These are phyloP conservation scores for Cryptomeria japonica DNA, from an alignment of 75 land plant species.

Conservation along the genomic window DNA sequence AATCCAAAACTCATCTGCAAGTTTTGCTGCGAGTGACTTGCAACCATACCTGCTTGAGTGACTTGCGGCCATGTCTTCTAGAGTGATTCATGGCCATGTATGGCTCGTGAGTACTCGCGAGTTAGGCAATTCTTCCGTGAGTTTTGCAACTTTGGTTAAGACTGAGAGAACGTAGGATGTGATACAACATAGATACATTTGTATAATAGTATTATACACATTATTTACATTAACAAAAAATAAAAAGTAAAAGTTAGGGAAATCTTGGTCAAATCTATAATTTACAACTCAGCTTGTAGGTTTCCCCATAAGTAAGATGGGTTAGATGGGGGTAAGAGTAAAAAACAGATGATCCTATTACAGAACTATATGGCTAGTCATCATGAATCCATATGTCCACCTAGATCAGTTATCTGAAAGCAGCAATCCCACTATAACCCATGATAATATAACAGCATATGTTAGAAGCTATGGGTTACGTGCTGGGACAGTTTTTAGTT, in stretches of 20 bases:
- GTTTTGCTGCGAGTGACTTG: too few relatives aligned
- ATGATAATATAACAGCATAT: background rate
- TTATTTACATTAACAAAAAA: background rate
- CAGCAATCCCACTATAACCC: background rate
- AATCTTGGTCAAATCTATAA: background rate
- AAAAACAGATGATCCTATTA: background rate
- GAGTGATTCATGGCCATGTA: too few relatives aligned
- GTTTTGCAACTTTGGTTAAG: too few relatives aligned
- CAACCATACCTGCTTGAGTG: too few relatives aligned
- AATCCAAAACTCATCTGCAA: too few relatives aligned
- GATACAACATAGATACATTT: background rate
- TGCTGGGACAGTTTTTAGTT: background rate
- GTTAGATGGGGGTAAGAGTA: background rate
- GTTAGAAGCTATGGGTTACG: background rate
- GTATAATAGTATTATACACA: too few relatives aligned
- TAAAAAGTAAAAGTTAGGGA: background rate
- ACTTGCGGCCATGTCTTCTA: too few relatives aligned
- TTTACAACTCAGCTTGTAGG: background rate
- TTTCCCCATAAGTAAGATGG: background rate
- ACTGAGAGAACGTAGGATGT: background rate
- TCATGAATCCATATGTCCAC: background rate
- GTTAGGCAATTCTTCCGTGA: too few relatives aligned
- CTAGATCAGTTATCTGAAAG: background rate
- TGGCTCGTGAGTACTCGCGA: too few relatives aligned
- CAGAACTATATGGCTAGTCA: background rate